These are phyloP conservation scores for Dactylellina leptospora DNA, from an alignment of 2,329 filamentous ascomycete genomes.

Conservation along the genomic window DNA sequence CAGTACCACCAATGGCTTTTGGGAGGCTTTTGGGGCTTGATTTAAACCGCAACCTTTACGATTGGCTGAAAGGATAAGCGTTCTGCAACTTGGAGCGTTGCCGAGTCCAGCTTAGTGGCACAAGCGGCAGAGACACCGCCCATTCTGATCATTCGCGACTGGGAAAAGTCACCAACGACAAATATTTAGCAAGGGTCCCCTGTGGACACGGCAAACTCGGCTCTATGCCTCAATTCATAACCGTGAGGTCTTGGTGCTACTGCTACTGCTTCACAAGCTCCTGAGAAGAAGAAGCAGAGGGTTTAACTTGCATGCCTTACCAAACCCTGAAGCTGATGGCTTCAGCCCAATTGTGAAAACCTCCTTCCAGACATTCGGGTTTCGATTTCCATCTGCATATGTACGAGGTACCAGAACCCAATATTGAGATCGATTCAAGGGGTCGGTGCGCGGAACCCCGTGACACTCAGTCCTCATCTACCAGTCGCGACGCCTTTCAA, in stretches of 20 bases:
- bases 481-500: no score
- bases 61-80: constrained; percentile 22
- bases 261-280: neutral
- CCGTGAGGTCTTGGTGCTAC: no score
- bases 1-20: no score
- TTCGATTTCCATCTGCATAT: no score
- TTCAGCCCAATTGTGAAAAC: constrained; percentile 1
- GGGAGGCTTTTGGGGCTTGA: constrained; percentile 20
- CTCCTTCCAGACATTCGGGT: neutral
- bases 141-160: constrained; percentile 19
- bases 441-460: neutral
- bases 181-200: constrained; percentile 4
- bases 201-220: constrained; percentile 37
- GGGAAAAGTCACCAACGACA: constrained; percentile 9
- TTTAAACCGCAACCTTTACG: constrained; percentile 18
- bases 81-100: neutral
- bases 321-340: neutral
- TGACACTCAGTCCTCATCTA: neutral
- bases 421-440: no score
- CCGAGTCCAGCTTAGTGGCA: neutral
- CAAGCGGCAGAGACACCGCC: neutral
- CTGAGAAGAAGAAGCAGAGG: neutral
- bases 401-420: no score
- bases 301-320: neutral
- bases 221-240: constrained; percentile 2